Evolutionary conservation across 495 filamentous ascomycete genomes (phyloP).

Genomic region (Aspergillus panamensis): DNA sequence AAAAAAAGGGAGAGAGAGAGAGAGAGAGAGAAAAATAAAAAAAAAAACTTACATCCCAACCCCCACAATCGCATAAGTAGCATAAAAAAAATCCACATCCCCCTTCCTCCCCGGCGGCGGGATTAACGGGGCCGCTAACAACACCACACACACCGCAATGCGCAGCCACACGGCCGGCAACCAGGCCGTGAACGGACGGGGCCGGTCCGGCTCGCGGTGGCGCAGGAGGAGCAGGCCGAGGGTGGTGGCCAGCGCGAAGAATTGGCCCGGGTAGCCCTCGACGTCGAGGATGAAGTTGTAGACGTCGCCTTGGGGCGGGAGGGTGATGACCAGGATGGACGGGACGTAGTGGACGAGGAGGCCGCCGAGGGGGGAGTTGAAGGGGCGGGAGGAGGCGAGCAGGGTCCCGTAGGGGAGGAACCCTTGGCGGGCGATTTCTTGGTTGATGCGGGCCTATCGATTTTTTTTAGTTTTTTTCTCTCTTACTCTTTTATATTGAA

Average conservation of each 20-base stretch:
- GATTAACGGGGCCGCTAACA: constrained; percentile 38
- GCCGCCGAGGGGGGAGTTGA: constrained; percentile 62
- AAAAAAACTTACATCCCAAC: constrained; percentile 57
- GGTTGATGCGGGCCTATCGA: constrained; percentile 67
- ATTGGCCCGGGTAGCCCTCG: constrained; percentile 64
- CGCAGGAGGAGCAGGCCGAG: constrained; percentile 62
- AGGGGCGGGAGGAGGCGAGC: constrained; percentile 63
- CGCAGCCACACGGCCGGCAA: constrained; percentile 41
- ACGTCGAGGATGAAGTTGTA: constrained; percentile 74
- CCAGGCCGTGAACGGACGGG: constrained; percentile 70
- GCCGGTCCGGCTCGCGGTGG: constrained; percentile 55
- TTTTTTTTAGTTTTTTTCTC: neutral
- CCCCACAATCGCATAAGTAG: constrained; percentile 70
- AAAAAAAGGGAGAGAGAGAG: constrained; percentile 11
- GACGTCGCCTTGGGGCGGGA: constrained; percentile 62
- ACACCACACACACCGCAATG: constrained; percentile 29
- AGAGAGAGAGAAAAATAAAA: neutral
- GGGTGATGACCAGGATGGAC: constrained; percentile 59
- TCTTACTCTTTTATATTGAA: too few relatives aligned
- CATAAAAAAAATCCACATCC: constrained; percentile 61
- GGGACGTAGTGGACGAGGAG: constrained; percentile 67
- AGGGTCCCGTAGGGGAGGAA: constrained; percentile 64
- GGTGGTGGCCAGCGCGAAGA: constrained; percentile 56
- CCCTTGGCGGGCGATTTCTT: constrained; percentile 65
- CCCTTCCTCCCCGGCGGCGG: constrained; percentile 48